Evolutionary conservation across 805 yeast genomes (phyloP).

Genomic region (Saccharomycopsis sp.): DNA sequence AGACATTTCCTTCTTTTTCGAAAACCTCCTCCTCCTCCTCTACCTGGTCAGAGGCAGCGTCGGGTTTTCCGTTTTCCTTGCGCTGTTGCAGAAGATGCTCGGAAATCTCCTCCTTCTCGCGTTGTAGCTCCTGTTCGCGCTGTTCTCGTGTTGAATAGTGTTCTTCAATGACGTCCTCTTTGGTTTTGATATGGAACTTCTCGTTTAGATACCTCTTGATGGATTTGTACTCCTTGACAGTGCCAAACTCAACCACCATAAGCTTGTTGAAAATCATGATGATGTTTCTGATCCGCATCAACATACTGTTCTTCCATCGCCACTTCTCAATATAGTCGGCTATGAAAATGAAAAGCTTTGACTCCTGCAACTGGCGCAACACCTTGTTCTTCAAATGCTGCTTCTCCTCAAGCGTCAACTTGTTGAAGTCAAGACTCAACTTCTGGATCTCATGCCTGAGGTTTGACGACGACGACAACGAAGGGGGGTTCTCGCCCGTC

Average conservation of each 20-base stretch:
- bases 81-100: neutral
- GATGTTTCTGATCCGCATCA: conserved; percentile 50
- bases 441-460: neutral
- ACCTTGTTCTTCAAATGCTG: conserved; percentile 2
- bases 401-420: conserved; percentile 4
- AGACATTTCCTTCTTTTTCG: neutral
- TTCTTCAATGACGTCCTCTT: conserved; percentile 23
- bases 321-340: conserved; percentile 53
- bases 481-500: conserved; percentile 19
- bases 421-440: neutral
- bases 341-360: conserved; percentile 38
- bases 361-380: conserved; percentile 24
- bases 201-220: conserved; percentile 42
- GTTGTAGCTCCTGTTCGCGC: conserved; percentile 14
- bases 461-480: conserved; percentile 1
- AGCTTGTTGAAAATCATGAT: conserved; percentile 48
- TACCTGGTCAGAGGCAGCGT: too few species aligned
- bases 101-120: conserved; percentile 1
- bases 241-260: conserved; percentile 59
- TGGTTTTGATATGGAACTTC: conserved; percentile 32
- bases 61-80: too few species aligned
- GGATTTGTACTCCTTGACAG: conserved; percentile 30
- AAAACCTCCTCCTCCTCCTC: neutral
- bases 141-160: neutral
- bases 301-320: conserved; percentile 47